These are phyloP conservation scores for Thermothelomyces thermophilus DNA, from an alignment of 2,329 filamentous ascomycete genomes.

Conservation along the genomic window DNA sequence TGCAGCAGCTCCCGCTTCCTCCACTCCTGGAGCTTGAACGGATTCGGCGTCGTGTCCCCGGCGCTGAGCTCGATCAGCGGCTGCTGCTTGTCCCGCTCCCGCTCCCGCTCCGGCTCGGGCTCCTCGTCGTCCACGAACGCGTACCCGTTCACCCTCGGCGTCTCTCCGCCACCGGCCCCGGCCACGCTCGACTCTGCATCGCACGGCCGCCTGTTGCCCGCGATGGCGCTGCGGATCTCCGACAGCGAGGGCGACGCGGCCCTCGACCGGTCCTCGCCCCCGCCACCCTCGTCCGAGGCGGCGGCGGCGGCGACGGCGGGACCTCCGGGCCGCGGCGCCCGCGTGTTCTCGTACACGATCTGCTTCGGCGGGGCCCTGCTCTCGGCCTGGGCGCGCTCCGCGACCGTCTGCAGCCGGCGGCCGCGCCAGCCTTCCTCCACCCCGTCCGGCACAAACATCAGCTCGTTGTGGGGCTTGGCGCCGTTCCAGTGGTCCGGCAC, in stretches of 20 bases:
- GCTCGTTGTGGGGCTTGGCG: slow-evolving; percentile 64
- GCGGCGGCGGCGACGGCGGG: background rate
- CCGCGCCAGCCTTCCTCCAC: slow-evolving; percentile 40
- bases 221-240: slow-evolving; percentile 76
- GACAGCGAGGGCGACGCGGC: slow-evolving; percentile 79
- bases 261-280: slow-evolving; percentile 33
- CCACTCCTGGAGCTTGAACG: slow-evolving; percentile 71
- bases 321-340: slow-evolving; percentile 50
- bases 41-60: slow-evolving; percentile 61
- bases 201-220: slow-evolving; percentile 57
- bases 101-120: slow-evolving; percentile 44
- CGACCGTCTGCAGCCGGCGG: slow-evolving; percentile 48
- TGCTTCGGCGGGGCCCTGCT: slow-evolving; percentile 71
- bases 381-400: slow-evolving; percentile 60
- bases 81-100: slow-evolving; percentile 24
- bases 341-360: slow-evolving; percentile 78
- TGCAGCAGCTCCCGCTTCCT: slow-evolving; percentile 75
- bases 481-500: slow-evolving; percentile 67
- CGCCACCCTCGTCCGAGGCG: too few relatives aligned
- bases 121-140: slow-evolving; percentile 83
- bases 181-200: slow-evolving; percentile 55
- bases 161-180: slow-evolving; percentile 55
- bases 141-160: slow-evolving; percentile 87
- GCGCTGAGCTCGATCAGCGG: slow-evolving; percentile 50
- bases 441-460: slow-evolving; percentile 78